Base-by-base conservation (phyloP, 345 rosid genomes). In the Populus simonii region DNA sequence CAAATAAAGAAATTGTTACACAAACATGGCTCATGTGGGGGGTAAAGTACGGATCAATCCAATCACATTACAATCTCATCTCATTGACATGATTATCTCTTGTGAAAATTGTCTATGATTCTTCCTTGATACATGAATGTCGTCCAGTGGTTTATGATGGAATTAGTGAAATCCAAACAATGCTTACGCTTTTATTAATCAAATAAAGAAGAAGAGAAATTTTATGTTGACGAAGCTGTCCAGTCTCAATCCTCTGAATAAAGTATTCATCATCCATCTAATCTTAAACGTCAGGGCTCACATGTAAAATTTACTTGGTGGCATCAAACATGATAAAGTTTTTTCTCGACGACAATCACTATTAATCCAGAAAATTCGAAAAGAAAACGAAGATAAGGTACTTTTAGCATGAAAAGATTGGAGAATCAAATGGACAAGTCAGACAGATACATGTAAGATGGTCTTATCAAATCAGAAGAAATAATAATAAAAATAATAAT, bases 401-500 rank as follows among this genome's bases (percentile, higher is more conserved):
- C 67, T 20, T 2, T 49, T 1, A 39, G 59, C 13, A 35, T 75
- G 35, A 29, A 59, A 45, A 70, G 33, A 22, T 12, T 16, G 38
- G 35, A 29, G 39, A 70, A 61, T 41, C 71, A 22, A 41, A 69
- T 43, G 75, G 76, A 74, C 76, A 13, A 63, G 75, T 47, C 83
- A 62, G 49, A 15, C 9, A 39, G 66, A 51, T 67, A 4, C 68
- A 49, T 75, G 65, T 49, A 66, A 11, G 36, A 41, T 6, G 15
- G 79, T 75, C 79, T 45, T 70, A 70, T 75, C 83, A 63, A 80
- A 75, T 80, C 76, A 20, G 25, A 27, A 4, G 61, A 55, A 22
- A 55, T 7, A 8, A 57, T 2, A 9, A 20, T 3, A 4, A 47
- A 13, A 15, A 13, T 25, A 12, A 47, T 3, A 47, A 47, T 47